Conservation (phyloP, 768 basidiomycete species). For the Roridomyces roridus region DNA sequence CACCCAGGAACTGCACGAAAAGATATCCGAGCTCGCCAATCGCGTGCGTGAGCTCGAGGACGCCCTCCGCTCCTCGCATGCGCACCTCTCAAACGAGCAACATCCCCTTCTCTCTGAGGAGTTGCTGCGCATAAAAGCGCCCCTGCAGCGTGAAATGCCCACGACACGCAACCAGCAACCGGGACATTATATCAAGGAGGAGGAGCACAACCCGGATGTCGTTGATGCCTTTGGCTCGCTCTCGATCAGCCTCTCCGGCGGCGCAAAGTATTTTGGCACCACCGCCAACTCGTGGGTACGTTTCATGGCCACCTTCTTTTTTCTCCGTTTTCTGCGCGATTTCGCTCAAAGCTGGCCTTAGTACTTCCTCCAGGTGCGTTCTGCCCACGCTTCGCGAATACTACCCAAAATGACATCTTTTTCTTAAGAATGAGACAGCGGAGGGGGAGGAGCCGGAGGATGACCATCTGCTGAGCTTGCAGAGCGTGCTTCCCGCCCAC, state of each 20-base stretch:
- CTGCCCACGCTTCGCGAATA: not conserved
- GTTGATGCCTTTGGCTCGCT: constrained; percentile 83
- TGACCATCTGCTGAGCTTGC: constrained; percentile 53
- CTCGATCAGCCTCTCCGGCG: constrained; percentile 74
- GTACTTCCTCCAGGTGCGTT: constrained; percentile 79
- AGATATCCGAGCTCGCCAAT: constrained; percentile 73
- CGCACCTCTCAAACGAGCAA: constrained; percentile 58
- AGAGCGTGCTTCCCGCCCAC: constrained; percentile 63
- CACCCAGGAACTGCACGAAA: constrained; percentile 83
- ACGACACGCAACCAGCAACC: constrained; percentile 43
- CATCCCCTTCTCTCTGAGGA: constrained; percentile 79
- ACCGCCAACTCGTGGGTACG: constrained; percentile 81
- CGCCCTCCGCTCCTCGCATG: constrained; percentile 64
- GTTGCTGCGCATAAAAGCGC: constrained; percentile 76
- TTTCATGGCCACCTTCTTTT: not conserved
- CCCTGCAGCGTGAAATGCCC: constrained; percentile 70
- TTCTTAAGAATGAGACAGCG: constrained; percentile 62
- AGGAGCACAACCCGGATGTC: constrained; percentile 68
- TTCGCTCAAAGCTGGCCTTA: constrained; percentile 31
- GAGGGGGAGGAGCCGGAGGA: constrained; percentile 59
- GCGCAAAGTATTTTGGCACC: constrained; percentile 78
- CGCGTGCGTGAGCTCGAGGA: constrained; percentile 84
- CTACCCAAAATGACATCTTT: constrained; percentile 14
- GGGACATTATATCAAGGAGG: constrained; percentile 58
- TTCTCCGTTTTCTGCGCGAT: constrained; percentile 6